phyloP scores from a whole-genome alignment of 352 stramenopile species.

The Phytophthora fragariaefolia region DNA sequence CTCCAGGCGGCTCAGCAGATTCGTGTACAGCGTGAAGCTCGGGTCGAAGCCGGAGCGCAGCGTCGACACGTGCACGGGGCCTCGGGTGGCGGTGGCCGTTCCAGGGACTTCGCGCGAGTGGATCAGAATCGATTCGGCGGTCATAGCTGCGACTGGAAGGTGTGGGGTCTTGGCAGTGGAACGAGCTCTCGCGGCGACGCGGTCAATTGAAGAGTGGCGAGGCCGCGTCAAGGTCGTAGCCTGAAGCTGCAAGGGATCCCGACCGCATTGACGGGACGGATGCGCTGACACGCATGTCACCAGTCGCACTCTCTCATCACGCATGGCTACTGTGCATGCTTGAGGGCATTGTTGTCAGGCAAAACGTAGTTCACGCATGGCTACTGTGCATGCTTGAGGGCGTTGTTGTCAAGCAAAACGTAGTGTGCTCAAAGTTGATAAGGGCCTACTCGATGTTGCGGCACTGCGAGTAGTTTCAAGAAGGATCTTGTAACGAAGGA shows the following conservation, averaged over 20 bases:
- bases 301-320: neutral
- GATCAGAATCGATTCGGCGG: conserved; percentile 9
- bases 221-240: neutral
- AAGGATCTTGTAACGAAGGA: too few species aligned
- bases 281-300: conserved; percentile 2
- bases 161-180: neutral
- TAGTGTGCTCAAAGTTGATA: too few species aligned
- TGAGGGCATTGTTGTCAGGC: too few species aligned
- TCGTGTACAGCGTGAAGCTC: conserved; percentile 64
- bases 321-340: too few species aligned
- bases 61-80: conserved; percentile 41
- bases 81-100: conserved; percentile 39
- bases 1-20: conserved; percentile 49
- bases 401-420: too few species aligned
- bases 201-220: conserved; percentile 15
- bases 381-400: too few species aligned
- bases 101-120: conserved; percentile 30
- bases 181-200: neutral
- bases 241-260: neutral
- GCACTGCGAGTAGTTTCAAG: too few species aligned
- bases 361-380: too few species aligned
- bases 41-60: conserved; percentile 42
- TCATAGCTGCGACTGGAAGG: conserved; percentile 10
- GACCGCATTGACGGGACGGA: conserved; percentile 14
- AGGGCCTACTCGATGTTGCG: too few species aligned